phyloP scores from a whole-genome alignment of 129 eudicot genomes.

The Sambucus nigra region DNA sequence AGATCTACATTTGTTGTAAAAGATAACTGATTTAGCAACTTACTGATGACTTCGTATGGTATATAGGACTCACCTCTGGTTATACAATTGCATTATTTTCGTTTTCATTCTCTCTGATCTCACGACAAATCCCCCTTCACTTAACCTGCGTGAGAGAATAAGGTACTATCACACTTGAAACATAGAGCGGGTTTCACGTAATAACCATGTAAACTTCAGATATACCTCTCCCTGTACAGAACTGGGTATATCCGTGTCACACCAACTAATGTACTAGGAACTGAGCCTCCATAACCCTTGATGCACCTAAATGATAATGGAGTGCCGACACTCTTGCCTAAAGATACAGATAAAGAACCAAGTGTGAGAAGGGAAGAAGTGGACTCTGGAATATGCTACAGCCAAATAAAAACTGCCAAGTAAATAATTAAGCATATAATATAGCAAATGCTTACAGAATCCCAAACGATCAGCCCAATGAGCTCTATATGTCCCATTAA shows the following conservation, averaged over 20 bases:
- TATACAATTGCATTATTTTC: slow-evolving; percentile 42
- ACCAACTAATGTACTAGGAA: slow-evolving; percentile 75
- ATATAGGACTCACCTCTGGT: slow-evolving; percentile 49
- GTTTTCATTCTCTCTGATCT: slow-evolving; percentile 84
- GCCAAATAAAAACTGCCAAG: neutral
- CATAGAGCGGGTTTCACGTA: neutral
- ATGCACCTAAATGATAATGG: slow-evolving; percentile 88
- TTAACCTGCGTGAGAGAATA: slow-evolving; percentile 42
- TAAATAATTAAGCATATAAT: slow-evolving; percentile 3
- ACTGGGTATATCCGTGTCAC: slow-evolving; percentile 75
- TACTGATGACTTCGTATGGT: neutral
- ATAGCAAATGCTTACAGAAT: slow-evolving; percentile 52
- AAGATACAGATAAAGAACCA: slow-evolving; percentile 7
- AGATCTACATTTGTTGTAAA: too few species aligned
- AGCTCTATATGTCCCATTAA: slow-evolving; percentile 92
- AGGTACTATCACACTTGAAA: slow-evolving; percentile 10
- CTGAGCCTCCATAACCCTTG: slow-evolving; percentile 68
- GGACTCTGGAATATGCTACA: slow-evolving; percentile 6
- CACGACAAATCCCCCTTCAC: slow-evolving; percentile 47
- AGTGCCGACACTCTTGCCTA: slow-evolving; percentile 56
- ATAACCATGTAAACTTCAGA: slow-evolving; percentile 4
- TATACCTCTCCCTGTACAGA: slow-evolving; percentile 84
- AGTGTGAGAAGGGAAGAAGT: slow-evolving; percentile 8
- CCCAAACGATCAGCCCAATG: slow-evolving; percentile 96
- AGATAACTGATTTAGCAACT: too few species aligned